Percentiles rank a stretch among this genome's conserved stretches.
Evolutionary conservation across 164 flowering plant genomes (phyloP).

Genomic region (Dillenia turbinata): DNA sequence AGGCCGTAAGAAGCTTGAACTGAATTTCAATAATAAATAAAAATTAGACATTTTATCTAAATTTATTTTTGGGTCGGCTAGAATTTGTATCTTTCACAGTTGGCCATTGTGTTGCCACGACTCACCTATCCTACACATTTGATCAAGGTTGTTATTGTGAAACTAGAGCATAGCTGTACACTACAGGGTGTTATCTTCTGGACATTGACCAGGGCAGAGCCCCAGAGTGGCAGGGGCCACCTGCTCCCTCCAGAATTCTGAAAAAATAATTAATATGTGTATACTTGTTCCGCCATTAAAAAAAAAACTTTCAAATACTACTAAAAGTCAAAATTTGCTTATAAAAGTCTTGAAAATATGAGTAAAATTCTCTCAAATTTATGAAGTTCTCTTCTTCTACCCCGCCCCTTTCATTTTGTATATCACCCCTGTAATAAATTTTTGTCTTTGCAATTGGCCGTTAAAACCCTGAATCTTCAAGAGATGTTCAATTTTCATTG

Average conservation of each 20-base stretch:
- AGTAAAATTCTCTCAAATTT: too few relatives aligned
- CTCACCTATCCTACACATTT: constrained; percentile 9
- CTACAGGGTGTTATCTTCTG: background rate
- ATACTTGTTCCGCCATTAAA: background rate
- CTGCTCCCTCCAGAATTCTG: background rate
- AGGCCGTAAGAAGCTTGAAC: too few relatives aligned
- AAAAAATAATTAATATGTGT: background rate
- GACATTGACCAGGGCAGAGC: background rate
- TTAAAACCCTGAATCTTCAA: background rate
- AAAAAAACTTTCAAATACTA: background rate
- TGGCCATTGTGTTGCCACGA: constrained; percentile 2
- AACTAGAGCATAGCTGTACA: constrained; percentile 6
- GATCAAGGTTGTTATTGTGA: constrained; percentile 6
- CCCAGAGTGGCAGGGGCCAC: background rate
- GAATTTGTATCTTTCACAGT: background rate
- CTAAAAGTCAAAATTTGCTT: background rate
- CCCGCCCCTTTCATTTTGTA: background rate
- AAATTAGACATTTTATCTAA: too few relatives aligned
- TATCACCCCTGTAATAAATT: background rate
- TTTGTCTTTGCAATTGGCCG: background rate
- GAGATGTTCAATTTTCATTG: background rate
- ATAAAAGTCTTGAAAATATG: too few relatives aligned
- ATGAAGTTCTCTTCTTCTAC: too few relatives aligned
- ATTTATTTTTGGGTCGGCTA: too few relatives aligned
- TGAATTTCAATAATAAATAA: too few relatives aligned